Evolutionary conservation across 805 yeast species (phyloP).

Genomic region (Suhomyces xylopsoci): DNA sequence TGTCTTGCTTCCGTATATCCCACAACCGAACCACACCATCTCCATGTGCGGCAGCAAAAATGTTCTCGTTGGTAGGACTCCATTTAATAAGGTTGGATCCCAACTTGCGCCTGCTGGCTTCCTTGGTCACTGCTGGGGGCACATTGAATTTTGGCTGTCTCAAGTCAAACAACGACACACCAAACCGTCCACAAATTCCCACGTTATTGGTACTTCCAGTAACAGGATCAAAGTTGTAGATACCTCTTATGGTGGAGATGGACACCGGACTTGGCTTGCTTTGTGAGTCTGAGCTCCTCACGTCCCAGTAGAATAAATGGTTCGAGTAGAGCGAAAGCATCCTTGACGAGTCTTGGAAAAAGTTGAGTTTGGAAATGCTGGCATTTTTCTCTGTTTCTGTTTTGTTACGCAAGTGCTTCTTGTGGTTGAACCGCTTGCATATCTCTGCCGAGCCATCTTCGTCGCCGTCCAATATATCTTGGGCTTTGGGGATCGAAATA

Average conservation of each 20-base stretch:
- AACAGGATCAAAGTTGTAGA: conserved; percentile 50
- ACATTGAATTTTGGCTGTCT: conserved; percentile 45
- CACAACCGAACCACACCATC: conserved; percentile 61
- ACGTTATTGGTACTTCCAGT: conserved; percentile 22
- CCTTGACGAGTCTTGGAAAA: conserved; percentile 35
- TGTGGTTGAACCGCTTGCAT: conserved; percentile 74
- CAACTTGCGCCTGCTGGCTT: conserved; percentile 16
- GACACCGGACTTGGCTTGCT: conserved; percentile 48
- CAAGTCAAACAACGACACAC: conserved; percentile 71
- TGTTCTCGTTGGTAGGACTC: conserved; percentile 55
- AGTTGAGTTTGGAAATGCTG: conserved; percentile 25
- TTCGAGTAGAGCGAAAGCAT: conserved; percentile 65
- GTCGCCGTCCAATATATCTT: conserved; percentile 17
- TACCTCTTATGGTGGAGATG: conserved; percentile 50
- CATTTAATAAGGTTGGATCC: conserved; percentile 52
- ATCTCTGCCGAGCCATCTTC: conserved; percentile 62
- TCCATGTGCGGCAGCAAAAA: conserved; percentile 62
- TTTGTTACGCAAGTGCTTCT: conserved; percentile 50
- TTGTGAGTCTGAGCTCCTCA: conserved; percentile 48
- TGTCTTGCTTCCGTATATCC: conserved; percentile 67
- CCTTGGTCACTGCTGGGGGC: conserved; percentile 18
- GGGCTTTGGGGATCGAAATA: conserved; percentile 59
- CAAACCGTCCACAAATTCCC: conserved; percentile 68
- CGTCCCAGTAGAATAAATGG: conserved; percentile 75
- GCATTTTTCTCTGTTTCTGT: conserved; percentile 23